Percentiles rank a stretch among this genome's conserved stretches.
Evolutionary conservation across 805 yeast genomes (phyloP).

Genomic region (Candida maesae): DNA sequence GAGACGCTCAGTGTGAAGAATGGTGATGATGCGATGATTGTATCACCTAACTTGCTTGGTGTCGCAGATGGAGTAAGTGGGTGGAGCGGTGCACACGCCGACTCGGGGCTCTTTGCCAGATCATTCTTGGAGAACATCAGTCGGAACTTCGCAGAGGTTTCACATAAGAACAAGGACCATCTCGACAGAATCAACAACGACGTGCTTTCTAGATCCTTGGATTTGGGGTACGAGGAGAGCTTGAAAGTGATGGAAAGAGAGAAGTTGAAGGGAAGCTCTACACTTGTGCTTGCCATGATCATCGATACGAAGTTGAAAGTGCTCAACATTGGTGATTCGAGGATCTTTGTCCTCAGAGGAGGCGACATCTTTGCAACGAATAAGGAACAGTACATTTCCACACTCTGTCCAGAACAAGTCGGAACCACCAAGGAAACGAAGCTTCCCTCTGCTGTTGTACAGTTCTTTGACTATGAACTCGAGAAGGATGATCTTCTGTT

Average conservation of each 20-base stretch:
- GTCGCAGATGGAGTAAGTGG: constrained; percentile 58
- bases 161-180: constrained; percentile 23
- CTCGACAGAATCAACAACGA: constrained; percentile 39
- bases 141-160: constrained; percentile 29
- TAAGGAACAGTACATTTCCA: constrained; percentile 43
- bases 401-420: constrained; percentile 49
- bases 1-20: constrained; percentile 50
- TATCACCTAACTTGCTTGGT: constrained; percentile 48
- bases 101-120: constrained; percentile 51
- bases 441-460: constrained; percentile 45
- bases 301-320: constrained; percentile 43
- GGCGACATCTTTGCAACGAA: constrained; percentile 41
- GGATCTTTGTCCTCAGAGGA: constrained; percentile 43
- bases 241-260: constrained; percentile 49
- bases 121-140: constrained; percentile 49
- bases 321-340: constrained; percentile 51
- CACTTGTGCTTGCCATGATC: constrained; percentile 45
- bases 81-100: constrained; percentile 46
- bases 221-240: constrained; percentile 45
- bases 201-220: constrained; percentile 41
- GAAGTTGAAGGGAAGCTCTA: constrained; percentile 44
- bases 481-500: constrained; percentile 40
- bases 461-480: constrained; percentile 40
- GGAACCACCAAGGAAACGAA: constrained; percentile 45
- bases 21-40: constrained; percentile 57